These are phyloP conservation scores for Plasmopara halstedii DNA, from an alignment of 352 stramenopile species.

Conservation along the genomic window DNA sequence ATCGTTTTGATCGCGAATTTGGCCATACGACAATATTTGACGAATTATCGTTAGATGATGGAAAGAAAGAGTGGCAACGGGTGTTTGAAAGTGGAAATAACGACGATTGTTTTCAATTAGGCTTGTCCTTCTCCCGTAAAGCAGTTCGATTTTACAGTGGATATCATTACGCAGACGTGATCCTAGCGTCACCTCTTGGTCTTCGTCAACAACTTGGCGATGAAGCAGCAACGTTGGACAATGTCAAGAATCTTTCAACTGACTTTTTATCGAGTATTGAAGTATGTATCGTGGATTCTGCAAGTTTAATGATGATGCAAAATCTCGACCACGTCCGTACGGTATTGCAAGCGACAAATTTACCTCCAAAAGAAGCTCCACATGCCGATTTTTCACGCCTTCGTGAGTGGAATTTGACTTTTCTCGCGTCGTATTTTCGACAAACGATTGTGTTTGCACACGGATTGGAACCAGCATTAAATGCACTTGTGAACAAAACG, in stretches of 20 bases:
- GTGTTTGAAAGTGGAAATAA: constrained; percentile 71
- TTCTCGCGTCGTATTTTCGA: constrained; percentile 58
- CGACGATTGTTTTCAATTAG: constrained; percentile 77
- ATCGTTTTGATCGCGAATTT: constrained; percentile 65
- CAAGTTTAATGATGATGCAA: constrained; percentile 72
- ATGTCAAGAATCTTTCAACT: constrained; percentile 39
- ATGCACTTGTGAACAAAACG: constrained; percentile 49
- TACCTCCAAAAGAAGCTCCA: constrained; percentile 58
- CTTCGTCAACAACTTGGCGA: constrained; percentile 68
- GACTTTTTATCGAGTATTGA: constrained; percentile 74
- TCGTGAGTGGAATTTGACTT: constrained; percentile 67
- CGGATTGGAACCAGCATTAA: constrained; percentile 45
- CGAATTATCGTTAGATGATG: constrained; percentile 11
- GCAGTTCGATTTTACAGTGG: constrained; percentile 71
- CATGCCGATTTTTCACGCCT: constrained; percentile 68
- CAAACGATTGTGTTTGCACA: constrained; percentile 70
- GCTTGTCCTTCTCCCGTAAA: constrained; percentile 59
- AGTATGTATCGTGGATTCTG: constrained; percentile 74
- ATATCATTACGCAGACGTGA: constrained; percentile 68
- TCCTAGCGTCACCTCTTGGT: constrained; percentile 61
- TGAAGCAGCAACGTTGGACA: constrained; percentile 41
- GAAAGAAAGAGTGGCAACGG: constrained; percentile 62
- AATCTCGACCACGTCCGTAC: constrained; percentile 71
- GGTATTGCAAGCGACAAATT: constrained; percentile 52
- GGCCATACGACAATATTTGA: constrained; percentile 20